Conservation (phyloP, 2,329 filamentous ascomycete genomes). For the Chaetomium sp. region DNA sequence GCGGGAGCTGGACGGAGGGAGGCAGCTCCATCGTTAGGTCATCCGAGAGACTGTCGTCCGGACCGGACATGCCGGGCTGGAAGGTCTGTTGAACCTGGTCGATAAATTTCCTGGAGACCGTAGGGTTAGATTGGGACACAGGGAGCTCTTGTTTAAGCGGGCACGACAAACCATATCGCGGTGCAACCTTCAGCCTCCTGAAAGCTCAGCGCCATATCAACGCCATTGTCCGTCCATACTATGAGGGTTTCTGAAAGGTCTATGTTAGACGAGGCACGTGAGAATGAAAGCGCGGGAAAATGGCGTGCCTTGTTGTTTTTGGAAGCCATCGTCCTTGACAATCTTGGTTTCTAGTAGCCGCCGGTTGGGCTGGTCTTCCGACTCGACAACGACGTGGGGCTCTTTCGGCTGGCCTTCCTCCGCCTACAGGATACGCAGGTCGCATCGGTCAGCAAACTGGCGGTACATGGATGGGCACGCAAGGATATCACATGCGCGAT, state of each 20-base stretch:
- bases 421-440: conserved; percentile 43
- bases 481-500: not conserved
- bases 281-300: conserved; percentile 34
- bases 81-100: conserved; percentile 80
- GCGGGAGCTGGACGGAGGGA: conserved; percentile 72
- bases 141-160: not conserved
- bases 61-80: conserved; percentile 57
- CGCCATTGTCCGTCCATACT: conserved; percentile 93
- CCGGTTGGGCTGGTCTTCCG: conserved; percentile 85
- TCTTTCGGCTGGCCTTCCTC: conserved; percentile 70
- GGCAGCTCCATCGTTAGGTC: conserved; percentile 75
- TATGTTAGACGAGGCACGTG: conserved; percentile 37
- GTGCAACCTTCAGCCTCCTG: conserved; percentile 95
- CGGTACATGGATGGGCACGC: not conserved
- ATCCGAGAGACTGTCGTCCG: conserved; percentile 87
- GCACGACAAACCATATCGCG: conserved; percentile 73
- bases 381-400: conserved; percentile 85
- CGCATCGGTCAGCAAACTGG: conserved; percentile 11
- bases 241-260: conserved; percentile 79
- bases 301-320: conserved; percentile 87
- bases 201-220: conserved; percentile 97
- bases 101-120: conserved; percentile 76
- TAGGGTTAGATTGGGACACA: conserved; percentile 34
- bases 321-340: conserved; percentile 90
- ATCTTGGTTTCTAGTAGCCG: conserved; percentile 88